Evolutionary conservation across 805 yeast species (phyloP), one percentile per base, ranked within the genome.

Genomic region (Yamadazyma akitaensis): DNA sequence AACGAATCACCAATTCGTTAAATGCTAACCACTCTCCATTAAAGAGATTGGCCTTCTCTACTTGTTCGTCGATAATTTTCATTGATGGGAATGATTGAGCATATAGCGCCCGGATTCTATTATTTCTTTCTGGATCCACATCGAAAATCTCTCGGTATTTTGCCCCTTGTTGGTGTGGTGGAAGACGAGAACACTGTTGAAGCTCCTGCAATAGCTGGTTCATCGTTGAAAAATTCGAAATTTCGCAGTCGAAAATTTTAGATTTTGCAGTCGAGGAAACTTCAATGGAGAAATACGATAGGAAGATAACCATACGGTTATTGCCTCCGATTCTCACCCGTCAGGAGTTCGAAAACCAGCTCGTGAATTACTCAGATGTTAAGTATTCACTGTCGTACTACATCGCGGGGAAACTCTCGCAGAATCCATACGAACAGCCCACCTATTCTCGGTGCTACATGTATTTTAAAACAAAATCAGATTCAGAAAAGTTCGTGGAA

Each of bases 1-100:
- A 84, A 2, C 80, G 64, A 0, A 59, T 55, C 0, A 79, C 58
- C 10, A 77, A 54, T 9, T 64, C 65, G 41, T 73, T 76, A 53
- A 81, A 77, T 0, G 80, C 73, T 8, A 61, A 49, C 77, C 77
- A 72, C n/a, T 70, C 74, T 17, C 60, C 65, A 25, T 61, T 24
- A 44, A 33, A 47, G n/a, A 47, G 26, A 13, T 43, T 36, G 12
- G 39, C 39, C 5, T 13, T 11, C 13, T 47, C 50, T 4, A 47
- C 44, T 19, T 7, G 14, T 16, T 40, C 21, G 18, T 40, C 45
- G 35, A 50, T 34, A 3, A 3, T 13, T 18, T 39, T 39, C n/a
- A 40, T 13, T 14, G 37, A 34, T 17, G 19, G 34, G 11, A 25
- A 24, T 13, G 44, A 17, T 24, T 51, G 50, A 5, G 43, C 37